phyloP scores from a whole-genome alignment of 306 rosid species.

The Cucurbita maxima region DNA sequence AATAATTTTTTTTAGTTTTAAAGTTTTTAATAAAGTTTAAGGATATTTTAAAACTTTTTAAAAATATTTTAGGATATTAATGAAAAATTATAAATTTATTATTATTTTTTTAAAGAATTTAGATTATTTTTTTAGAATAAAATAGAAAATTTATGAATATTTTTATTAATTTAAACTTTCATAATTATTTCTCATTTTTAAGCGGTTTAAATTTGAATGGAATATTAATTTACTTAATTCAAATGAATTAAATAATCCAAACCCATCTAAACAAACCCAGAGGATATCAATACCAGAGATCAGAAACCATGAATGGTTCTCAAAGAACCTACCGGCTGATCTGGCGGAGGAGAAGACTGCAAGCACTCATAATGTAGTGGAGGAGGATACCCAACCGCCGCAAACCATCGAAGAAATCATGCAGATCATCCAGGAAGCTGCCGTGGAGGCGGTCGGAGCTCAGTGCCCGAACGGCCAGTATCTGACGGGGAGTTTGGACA shows the following conservation, averaged over 20 bases:
- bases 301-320: slow-evolving; percentile 72
- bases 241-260: not conserved
- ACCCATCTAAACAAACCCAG: slow-evolving; percentile 16
- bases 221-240: not conserved
- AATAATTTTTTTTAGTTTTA: too few relatives aligned
- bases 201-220: too few relatives aligned
- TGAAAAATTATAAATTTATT: too few relatives aligned
- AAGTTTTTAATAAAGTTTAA: too few relatives aligned
- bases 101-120: too few relatives aligned
- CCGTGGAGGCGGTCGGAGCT: slow-evolving; percentile 47
- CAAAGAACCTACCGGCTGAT: slow-evolving; percentile 69
- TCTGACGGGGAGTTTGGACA: slow-evolving; percentile 60
- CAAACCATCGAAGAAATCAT: slow-evolving; percentile 73
- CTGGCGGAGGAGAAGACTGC: slow-evolving; percentile 28
- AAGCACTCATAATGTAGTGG: slow-evolving; percentile 35
- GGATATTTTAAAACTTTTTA: too few relatives aligned
- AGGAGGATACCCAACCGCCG: slow-evolving; percentile 46
- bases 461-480: slow-evolving; percentile 34
- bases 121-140: too few relatives aligned
- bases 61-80: too few relatives aligned
- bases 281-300: slow-evolving; percentile 78
- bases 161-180: too few relatives aligned
- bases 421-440: slow-evolving; percentile 82
- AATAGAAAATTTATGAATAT: too few relatives aligned
- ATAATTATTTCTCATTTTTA: too few relatives aligned